phyloP scores from a whole-genome alignment of 257 asterid genomes.

The Marsdenia floribunda region DNA sequence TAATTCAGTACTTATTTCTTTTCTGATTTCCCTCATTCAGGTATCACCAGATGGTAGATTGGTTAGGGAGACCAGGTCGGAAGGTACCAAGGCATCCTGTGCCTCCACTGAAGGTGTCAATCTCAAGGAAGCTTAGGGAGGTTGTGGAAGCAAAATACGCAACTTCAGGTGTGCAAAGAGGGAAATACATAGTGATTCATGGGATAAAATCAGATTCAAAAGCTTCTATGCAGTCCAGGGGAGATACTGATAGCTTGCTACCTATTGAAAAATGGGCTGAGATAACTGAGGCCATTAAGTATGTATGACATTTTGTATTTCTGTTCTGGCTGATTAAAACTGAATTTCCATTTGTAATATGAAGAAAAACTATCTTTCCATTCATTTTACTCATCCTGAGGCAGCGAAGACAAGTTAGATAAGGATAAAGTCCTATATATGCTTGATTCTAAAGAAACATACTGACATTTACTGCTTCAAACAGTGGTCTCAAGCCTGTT shows the following conservation, averaged over 20 bases:
- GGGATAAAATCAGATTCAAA: conserved; percentile 86
- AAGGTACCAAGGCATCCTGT: conserved; percentile 60
- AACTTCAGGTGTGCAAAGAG: conserved; percentile 60
- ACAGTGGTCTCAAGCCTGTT: conserved; percentile 66
- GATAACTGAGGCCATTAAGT: conserved; percentile 64
- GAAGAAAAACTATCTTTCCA: background rate
- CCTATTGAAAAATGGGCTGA: conserved; percentile 78
- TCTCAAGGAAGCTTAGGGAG: conserved; percentile 72
- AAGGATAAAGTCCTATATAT: background rate
- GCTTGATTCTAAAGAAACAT: background rate
- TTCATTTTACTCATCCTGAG: background rate
- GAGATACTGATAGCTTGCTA: conserved; percentile 83
- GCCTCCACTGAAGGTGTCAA: conserved; percentile 59
- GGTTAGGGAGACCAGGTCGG: conserved; percentile 70
- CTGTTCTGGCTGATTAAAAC: background rate
- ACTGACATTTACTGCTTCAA: background rate
- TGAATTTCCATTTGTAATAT: background rate
- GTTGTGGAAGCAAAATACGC: conserved; percentile 69
- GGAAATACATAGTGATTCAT: conserved; percentile 76
- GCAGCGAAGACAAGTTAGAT: background rate
- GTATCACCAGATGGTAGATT: conserved; percentile 73
- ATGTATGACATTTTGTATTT: conserved; percentile 18
- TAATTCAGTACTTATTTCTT: background rate
- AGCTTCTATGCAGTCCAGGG: conserved; percentile 87
- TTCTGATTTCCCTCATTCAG: conserved; percentile 32